Evolutionary conservation across 1,284 basidiomycete species (phyloP), one percentile per base, ranked within the genome.

Genomic region (Ganoderma resinaceum): DNA sequence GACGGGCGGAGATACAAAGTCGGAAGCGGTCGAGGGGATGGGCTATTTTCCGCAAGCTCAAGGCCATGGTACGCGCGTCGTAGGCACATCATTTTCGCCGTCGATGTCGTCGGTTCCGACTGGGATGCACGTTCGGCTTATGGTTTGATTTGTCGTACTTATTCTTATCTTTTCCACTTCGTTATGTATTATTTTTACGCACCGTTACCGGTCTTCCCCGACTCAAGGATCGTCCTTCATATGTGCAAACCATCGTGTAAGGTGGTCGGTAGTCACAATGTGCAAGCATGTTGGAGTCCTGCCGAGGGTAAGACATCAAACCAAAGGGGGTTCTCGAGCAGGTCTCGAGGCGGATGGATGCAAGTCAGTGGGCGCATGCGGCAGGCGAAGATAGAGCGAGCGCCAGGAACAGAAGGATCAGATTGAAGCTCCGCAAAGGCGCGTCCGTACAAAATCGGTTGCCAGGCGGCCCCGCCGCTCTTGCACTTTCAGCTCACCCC

Each of bases 361-460:
- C 23, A 23, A n/a, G n/a, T n/a, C n/a, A n/a, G n/a, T n/a, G n/a
- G n/a, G n/a, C n/a, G n/a, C n/a, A n/a, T n/a, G n/a, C 18, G 16
- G 40, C 11, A 6, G 26, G 33, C 33, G 16, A 9, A 40, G 23
- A 55, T 40, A 46, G 38, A 35, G 38, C 31, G 57, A 23, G 43
- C 23, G 14, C 49, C 68, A 72, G 68, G 71, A 63, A 70, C 69
- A 57, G 60, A 46, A n/a, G 20, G 43, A 46, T 46, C 38, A 20
- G 26, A 62, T 72, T 72, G 29, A 60, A 67, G 55, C 71, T 72
- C 71, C 71, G 71, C 69, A 42, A 65, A 23, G 38, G 23, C 55
- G 66, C 52, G 40, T 9, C n/a, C 26, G 14, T 67, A 67, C 67
- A 70, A 70, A 72, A 63, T 64, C 66, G 69, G 71, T 72, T 57